Evolutionary conservation across 1,284 basidiomycete species (phyloP).

Genomic region (Cryptococcus maquisensis): DNA sequence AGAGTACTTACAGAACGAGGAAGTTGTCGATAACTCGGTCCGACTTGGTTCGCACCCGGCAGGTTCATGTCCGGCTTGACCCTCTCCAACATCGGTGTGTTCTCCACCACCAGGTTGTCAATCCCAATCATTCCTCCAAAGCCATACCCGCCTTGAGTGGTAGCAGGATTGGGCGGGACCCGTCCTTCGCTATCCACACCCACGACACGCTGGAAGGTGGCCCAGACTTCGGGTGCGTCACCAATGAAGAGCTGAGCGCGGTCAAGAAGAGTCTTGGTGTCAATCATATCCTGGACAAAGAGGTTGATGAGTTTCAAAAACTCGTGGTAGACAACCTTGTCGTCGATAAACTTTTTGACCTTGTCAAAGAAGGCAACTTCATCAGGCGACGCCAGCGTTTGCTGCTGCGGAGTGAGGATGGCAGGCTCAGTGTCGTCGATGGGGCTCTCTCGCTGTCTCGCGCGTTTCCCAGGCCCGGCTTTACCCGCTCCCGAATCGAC

Average conservation of each 20-base stretch:
- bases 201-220: constrained; percentile 81
- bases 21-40: constrained; percentile 88
- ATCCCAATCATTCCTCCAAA: constrained; percentile 50
- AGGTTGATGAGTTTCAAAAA: constrained; percentile 94
- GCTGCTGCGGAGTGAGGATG: constrained; percentile 19
- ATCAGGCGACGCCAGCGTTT: constrained; percentile 62
- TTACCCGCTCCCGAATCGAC: constrained; percentile 49
- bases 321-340: constrained; percentile 87
- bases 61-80: constrained; percentile 54
- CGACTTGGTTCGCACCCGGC: constrained; percentile 52
- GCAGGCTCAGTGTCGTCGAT: constrained; percentile 32
- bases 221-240: constrained; percentile 69
- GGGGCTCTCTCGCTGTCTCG: constrained; percentile 29
- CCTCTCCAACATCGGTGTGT: constrained; percentile 59
- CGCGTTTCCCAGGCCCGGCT: constrained; percentile 22
- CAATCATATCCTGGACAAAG: constrained; percentile 91
- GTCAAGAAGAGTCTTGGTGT: constrained; percentile 75
- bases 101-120: constrained; percentile 52
- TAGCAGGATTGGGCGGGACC: constrained; percentile 55
- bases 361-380: constrained; percentile 93
- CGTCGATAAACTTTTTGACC: constrained; percentile 77
- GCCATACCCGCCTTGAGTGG: constrained; percentile 55
- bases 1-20: constrained; percentile 68
- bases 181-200: constrained; percentile 70
- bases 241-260: constrained; percentile 73